Conservation (phyloP, 352 stramenopile genomes). For the Pythium brachiatum region DNA sequence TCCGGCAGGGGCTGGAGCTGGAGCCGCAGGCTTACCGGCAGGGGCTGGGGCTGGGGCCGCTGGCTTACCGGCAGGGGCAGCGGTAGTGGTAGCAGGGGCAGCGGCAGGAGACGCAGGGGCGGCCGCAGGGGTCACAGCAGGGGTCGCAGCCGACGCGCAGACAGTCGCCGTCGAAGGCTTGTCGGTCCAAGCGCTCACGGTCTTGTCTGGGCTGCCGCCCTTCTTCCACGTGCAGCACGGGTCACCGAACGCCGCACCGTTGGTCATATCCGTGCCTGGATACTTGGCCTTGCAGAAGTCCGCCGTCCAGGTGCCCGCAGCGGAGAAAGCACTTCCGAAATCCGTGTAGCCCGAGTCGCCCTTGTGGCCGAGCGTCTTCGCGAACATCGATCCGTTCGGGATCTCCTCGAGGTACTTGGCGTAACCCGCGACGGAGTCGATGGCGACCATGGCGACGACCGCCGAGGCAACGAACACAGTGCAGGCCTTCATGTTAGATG, state of each 20-base stretch:
- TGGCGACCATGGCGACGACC: slow-evolving; percentile 68
- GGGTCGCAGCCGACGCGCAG: neutral
- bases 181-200: slow-evolving; percentile 10
- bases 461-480: slow-evolving; percentile 70
- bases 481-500: slow-evolving; percentile 60
- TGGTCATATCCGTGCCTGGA: slow-evolving; percentile 38
- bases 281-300: slow-evolving; percentile 37
- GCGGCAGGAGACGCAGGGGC: neutral
- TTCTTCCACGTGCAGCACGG: slow-evolving; percentile 44
- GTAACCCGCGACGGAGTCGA: slow-evolving; percentile 62
- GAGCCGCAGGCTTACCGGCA: neutral
- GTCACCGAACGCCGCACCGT: slow-evolving; percentile 53
- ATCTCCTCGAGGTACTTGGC: slow-evolving; percentile 32
- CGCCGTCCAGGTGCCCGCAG: slow-evolving; percentile 30
- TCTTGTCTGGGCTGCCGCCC: slow-evolving; percentile 14
- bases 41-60: slow-evolving; percentile 1
- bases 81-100: neutral
- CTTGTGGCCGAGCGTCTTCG: slow-evolving; percentile 37
- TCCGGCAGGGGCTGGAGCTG: neutral
- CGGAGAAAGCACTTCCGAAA: slow-evolving; percentile 37
- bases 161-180: slow-evolving; percentile 11
- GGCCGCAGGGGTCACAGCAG: neutral
- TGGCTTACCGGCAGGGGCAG: neutral
- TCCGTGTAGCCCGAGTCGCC: slow-evolving; percentile 25
- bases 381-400: slow-evolving; percentile 40